phyloP scores from a whole-genome alignment of 2,329 filamentous ascomycete genomes.

The Colletotrichum nymphaeae region DNA sequence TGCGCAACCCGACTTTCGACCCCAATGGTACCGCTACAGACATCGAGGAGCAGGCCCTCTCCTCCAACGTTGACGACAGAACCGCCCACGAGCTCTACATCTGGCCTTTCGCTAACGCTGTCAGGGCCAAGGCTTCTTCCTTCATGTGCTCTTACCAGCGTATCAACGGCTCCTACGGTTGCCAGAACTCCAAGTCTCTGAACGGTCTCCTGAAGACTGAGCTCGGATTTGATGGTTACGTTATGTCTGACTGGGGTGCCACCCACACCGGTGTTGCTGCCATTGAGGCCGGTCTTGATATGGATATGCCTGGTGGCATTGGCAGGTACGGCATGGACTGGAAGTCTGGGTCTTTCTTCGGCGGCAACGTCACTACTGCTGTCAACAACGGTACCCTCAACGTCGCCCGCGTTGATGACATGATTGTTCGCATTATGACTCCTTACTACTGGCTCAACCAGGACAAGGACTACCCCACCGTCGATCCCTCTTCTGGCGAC shows the following conservation, averaged over 20 bases:
- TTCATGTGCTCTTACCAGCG: constrained; percentile 59
- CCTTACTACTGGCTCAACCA: constrained; percentile 63
- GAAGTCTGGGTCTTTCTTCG: constrained; percentile 54
- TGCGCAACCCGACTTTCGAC: constrained; percentile 43
- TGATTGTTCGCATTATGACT: constrained; percentile 65
- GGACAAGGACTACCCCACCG: constrained; percentile 56
- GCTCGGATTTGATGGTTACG: constrained; percentile 59
- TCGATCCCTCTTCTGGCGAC: constrained; percentile 57
- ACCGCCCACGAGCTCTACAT: constrained; percentile 66
- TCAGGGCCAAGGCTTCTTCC: constrained; percentile 45
- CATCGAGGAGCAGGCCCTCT: constrained; percentile 44
- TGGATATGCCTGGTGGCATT: constrained; percentile 61
- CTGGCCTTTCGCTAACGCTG: constrained; percentile 49
- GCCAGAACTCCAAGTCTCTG: constrained; percentile 59
- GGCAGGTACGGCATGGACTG: constrained; percentile 45
- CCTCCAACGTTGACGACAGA: constrained; percentile 66
- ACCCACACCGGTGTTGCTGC: constrained; percentile 49
- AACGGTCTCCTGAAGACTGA: constrained; percentile 63
- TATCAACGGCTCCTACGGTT: constrained; percentile 61
- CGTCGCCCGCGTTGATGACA: constrained; percentile 55
- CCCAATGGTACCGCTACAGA: constrained; percentile 41
- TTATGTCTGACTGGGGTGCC: constrained; percentile 58
- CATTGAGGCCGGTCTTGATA: constrained; percentile 59
- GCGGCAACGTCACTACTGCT: constrained; percentile 56
- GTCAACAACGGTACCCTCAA: constrained; percentile 60